phyloP scores from a whole-genome alignment of 2,329 filamentous ascomycete genomes.

The Cytospora mali region DNA sequence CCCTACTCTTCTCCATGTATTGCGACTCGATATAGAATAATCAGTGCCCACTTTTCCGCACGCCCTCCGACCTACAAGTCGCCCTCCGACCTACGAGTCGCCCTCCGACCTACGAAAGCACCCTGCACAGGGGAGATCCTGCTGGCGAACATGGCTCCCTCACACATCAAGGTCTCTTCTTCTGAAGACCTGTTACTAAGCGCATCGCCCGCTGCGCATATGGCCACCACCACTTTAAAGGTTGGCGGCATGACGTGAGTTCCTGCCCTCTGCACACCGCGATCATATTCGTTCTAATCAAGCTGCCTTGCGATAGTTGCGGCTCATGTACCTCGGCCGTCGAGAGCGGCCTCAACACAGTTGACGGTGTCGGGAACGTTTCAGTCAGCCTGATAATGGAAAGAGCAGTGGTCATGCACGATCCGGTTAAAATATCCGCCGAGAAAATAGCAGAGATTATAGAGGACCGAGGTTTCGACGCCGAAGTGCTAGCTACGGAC shows the following conservation, averaged over 20 bases:
- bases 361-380: slow-evolving; percentile 80
- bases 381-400: slow-evolving; percentile 95
- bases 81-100: neutral
- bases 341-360: slow-evolving; percentile 83
- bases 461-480: slow-evolving; percentile 90
- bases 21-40: slow-evolving; percentile 17
- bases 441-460: slow-evolving; percentile 82
- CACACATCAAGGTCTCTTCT: slow-evolving; percentile 53
- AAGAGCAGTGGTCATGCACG: slow-evolving; percentile 90
- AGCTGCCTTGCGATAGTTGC: slow-evolving; percentile 60
- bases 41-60: neutral
- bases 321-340: slow-evolving; percentile 95
- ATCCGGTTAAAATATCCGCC: slow-evolving; percentile 72
- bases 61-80: neutral
- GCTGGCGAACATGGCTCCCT: slow-evolving; percentile 51
- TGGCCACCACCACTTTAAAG: slow-evolving; percentile 88
- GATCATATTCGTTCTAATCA: slow-evolving; percentile 35
- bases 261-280: slow-evolving; percentile 9
- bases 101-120: neutral
- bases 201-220: slow-evolving; percentile 56
- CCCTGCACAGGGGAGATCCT: neutral
- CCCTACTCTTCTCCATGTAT: slow-evolving; percentile 15
- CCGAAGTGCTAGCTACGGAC: slow-evolving; percentile 82
- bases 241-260: slow-evolving; percentile 84
- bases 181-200: slow-evolving; percentile 42